Base-by-base conservation (phyloP, 2,329 filamentous ascomycete species). In the Gliomastix tumulicola region DNA sequence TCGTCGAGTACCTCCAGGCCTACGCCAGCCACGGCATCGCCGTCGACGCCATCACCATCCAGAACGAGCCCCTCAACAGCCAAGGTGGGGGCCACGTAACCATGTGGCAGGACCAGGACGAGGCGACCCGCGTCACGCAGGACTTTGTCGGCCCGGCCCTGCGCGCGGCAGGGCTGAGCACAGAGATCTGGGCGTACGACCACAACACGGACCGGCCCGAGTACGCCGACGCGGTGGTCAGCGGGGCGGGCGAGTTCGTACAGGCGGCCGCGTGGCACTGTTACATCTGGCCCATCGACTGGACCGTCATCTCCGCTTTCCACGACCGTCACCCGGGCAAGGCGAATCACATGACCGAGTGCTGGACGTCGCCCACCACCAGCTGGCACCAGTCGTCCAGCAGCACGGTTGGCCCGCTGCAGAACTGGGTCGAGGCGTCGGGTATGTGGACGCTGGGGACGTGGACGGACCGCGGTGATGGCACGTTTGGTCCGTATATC, bases 311-410 rank as follows among this genome's bases (percentile, higher is more conserved):
- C 15, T 58, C 53, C 6, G 44, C 46, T 42, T 68, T 69, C 47
- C 59, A 67, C 44, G 50, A 58, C 38, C 42, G 46, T 18, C 62
- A 63, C 47, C 63, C 65, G 1, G 39, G 43, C 33, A 57, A 53
- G 7, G 51, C 55, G 17, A 65, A 70, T 44, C 67, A 66, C 52
- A 68, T 69, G 66, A 69, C 66, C 11, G 66, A 70, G 46, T 71
- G 67, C 50, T 67, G 62, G 51, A 63, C 56, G 47, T 62, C 62
- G 10, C 46, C 53, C n/a, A 49, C 53, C 21, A 51, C 63, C n/a
- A 61, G 65, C 43, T 69, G 66, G 66, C 58, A 45, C n/a, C 44
- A 48, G 40, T 40, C 44, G 32, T 49, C 47, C 39, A 47, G 36
- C 41, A 76, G 76, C 49, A 61, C 59, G 18, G 49, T 65, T 62